Conservation (phyloP, 208 protist species). For the Vickermania spadyakhi region DNA sequence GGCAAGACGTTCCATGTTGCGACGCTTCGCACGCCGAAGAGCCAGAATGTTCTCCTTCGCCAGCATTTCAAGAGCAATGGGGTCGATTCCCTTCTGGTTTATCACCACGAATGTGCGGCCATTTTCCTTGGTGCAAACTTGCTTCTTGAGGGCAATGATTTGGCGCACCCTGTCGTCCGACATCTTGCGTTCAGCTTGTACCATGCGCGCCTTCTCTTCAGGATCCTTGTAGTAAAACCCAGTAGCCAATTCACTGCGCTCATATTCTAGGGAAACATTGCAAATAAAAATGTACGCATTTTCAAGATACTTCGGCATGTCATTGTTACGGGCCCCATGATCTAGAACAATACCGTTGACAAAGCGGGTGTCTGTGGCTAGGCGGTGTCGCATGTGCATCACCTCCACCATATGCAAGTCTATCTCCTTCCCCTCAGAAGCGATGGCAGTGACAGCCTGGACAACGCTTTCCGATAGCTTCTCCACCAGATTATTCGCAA, state of each 20-base stretch:
- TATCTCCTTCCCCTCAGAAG: constrained; percentile 62
- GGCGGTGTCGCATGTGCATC: constrained; percentile 98
- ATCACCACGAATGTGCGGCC: constrained; percentile 98
- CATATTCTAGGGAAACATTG: constrained; percentile 99
- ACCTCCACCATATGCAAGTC: constrained; percentile 99
- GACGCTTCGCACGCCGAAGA: constrained; percentile 98
- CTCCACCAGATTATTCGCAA: constrained; percentile 57
- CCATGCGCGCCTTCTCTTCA: constrained; percentile 96
- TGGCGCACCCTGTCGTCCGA: constrained; percentile 95
- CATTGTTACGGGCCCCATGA: constrained; percentile 98
- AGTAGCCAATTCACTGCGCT: constrained; percentile 98
- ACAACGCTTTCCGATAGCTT: constrained; percentile 93
- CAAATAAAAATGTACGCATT: constrained; percentile 98
- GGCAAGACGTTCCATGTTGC: constrained; percentile 99
- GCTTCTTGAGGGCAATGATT: constrained; percentile 99
- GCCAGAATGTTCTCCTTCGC: constrained; percentile 98
- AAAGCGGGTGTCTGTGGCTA: constrained; percentile 94
- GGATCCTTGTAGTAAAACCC: constrained; percentile 97
- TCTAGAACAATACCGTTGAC: constrained; percentile 99
- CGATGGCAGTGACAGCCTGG: constrained; percentile 93
- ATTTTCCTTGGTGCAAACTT: constrained; percentile 91
- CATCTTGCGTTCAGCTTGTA: constrained; percentile 94
- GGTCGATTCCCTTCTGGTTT: constrained; percentile 99
- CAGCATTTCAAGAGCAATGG: constrained; percentile 98
- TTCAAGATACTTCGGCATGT: constrained; percentile 96